Base-by-base conservation (phyloP, 2,329 filamentous ascomycete species). In the Hypoxylon sp. region DNA sequence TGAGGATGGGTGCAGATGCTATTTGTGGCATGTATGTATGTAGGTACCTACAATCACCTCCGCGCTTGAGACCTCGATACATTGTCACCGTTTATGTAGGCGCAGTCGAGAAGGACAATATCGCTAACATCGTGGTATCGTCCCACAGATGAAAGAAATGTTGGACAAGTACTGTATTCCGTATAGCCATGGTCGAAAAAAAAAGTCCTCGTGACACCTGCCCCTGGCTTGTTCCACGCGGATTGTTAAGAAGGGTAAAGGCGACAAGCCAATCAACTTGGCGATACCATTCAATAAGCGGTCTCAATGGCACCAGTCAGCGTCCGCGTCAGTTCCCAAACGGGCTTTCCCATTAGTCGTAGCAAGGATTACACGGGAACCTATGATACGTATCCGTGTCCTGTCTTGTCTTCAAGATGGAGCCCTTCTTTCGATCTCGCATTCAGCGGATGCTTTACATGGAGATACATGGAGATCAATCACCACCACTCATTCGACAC, bases 181-280 rank as follows among this genome's bases (percentile, higher is more conserved):
- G 29, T 46, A 45, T 35, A 48, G 47, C 46, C n/a, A 58, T 55
- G 57, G 55, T 48, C 53, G 21, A 57, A 57, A 62, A 19, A 57
- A 57, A 62, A 36, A 17, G 59, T 44, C 60, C 61, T 64, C 59
- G 61, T 64, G 61, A 64, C 61, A 55, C 56, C 41, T 44, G 53
- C 56, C 60, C 61, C 60, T 61, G 56, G 55, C 40, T 55, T 51
- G 49, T 59, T 56, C 43, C 49, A 51, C 47, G 53, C 46, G 41
- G 47, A 54, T 48, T 50, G 43, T 42, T 31, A 52, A 44, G 44
- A 55, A 51, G 43, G 41, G 40, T 54, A 55, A 53, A 52, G 32
- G 17, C 30, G 41, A 38, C 29, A 49, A 37, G 38, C 61, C 61
- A 64, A 64, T 64, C 61, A 63, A 40, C 16, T 51, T 43, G 40